Evolutionary conservation across 164 flowering plant species (phyloP), one percentile per base, ranked within the genome.

Genomic region (Vitis riparia): DNA sequence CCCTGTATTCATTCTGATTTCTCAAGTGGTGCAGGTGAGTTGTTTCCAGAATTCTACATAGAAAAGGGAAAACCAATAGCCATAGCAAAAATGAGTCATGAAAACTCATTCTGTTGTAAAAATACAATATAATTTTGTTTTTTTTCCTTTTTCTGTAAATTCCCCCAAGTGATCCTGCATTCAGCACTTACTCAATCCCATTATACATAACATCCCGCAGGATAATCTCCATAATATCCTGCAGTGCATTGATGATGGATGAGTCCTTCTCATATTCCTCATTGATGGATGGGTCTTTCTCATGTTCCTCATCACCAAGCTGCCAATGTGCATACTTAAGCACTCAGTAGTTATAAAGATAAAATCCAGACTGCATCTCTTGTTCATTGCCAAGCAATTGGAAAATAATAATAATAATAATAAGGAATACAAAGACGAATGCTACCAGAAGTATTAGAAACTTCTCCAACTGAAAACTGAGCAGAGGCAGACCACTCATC

Each of bases 191-290:
- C 99, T 76, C 84, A 59, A 79, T 77, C 13, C 92, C 95, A 66
- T 86, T 74, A 62, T 44, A 55, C 97, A 96, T 96, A 67, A 96
- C 81, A 84, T 96, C 99, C 76, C 91, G 84, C 56, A 81, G 80
- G 63, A 91, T 86, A 55, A 92, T 91, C 84, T 96, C 99, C 83
- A 96, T 79, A 66, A 93, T 89, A 79, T 93, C 98, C 83, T 96
- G 99, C 66, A 96, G 86, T 59, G 85, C 82, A 80, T 93, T 91
- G 62, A 96, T 81, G 70, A 91, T 82, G 49, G 90, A 67, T 76
- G 71, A 76, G 66, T 78, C 79, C 17, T 49, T 11, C 48, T 83
- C 88, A 59, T 23, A 23, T 23, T 23, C 27, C 27, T 23, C 27
- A 23, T 23, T 23, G 27, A 23, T 23, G 27, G 27, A 23, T 23